phyloP scores from a whole-genome alignment of 1,284 basidiomycete species.

The Naganishia sp. region DNA sequence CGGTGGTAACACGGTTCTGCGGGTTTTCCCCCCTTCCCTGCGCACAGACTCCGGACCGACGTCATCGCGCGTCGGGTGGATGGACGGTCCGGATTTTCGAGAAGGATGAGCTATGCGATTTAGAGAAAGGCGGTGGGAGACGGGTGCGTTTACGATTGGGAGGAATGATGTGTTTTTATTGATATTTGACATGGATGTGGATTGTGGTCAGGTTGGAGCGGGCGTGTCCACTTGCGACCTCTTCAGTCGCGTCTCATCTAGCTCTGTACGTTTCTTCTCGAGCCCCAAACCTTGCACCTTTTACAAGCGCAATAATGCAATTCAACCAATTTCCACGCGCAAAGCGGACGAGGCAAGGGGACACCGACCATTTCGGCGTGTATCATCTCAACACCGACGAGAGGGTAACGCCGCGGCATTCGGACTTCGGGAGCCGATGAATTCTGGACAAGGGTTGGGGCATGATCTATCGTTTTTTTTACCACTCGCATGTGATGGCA shows the following conservation, averaged over 20 bases:
- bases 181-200: background rate
- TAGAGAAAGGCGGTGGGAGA: background rate
- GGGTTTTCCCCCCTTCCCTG: background rate
- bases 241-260: no score
- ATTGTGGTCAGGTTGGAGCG: background rate
- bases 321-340: no score
- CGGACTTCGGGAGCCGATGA: background rate
- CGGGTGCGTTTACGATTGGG: no score
- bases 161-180: conserved; percentile 8
- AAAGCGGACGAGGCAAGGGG: no score
- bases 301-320: no score
- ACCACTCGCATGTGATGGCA: no score
- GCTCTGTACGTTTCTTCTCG: no score
- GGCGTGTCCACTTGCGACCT: background rate
- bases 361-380: background rate
- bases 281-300: no score
- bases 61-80: conserved; percentile 3
- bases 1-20: conserved; percentile 1
- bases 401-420: background rate
- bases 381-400: background rate
- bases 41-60: background rate
- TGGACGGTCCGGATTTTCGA: background rate
- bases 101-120: background rate
- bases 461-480: no score
- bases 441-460: no score